phyloP scores from a whole-genome alignment of 2,329 filamentous ascomycete species.

The Plenodomus lindquistii region DNA sequence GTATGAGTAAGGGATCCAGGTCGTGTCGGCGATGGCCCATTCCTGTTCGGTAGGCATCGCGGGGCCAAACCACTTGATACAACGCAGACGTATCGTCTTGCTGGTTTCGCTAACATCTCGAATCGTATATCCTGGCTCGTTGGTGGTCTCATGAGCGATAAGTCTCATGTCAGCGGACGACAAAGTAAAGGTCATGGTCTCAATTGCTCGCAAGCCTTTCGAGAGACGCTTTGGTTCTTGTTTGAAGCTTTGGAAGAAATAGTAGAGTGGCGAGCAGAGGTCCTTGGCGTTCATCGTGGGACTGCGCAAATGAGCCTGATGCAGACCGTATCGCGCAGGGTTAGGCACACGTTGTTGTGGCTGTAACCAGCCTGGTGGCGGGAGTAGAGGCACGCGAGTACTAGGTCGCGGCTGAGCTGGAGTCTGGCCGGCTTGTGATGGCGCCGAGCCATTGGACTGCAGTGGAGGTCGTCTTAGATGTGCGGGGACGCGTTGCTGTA shows the following conservation, averaged over 20 bases:
- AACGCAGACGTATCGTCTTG: slow-evolving; percentile 69
- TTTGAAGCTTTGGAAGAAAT: slow-evolving; percentile 59
- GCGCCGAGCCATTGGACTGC: neutral
- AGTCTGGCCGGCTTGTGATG: neutral
- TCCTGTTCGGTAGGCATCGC: slow-evolving; percentile 48
- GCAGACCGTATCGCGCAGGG: slow-evolving; percentile 56
- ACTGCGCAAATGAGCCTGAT: slow-evolving; percentile 62
- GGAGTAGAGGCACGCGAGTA: slow-evolving; percentile 33
- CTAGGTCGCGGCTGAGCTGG: neutral
- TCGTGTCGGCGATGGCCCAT: slow-evolving; percentile 68
- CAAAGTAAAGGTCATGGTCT: slow-evolving; percentile 54
- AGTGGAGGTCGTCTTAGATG: neutral
- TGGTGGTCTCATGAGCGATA: neutral
- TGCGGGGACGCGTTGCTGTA: neutral
- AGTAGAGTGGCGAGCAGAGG: slow-evolving; percentile 52
- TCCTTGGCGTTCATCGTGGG: slow-evolving; percentile 49
- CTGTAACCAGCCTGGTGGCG: slow-evolving; percentile 36
- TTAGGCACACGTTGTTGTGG: slow-evolving; percentile 49
- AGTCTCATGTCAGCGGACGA: neutral
- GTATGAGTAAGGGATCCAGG: slow-evolving; percentile 72
- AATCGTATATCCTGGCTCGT: neutral
- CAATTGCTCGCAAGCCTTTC: slow-evolving; percentile 43
- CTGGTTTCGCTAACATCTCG: slow-evolving; percentile 54
- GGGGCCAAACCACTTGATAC: slow-evolving; percentile 54
- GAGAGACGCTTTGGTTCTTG: slow-evolving; percentile 51